Conservation (phyloP, 768 basidiomycete species). For the Podaxis sp. region DNA sequence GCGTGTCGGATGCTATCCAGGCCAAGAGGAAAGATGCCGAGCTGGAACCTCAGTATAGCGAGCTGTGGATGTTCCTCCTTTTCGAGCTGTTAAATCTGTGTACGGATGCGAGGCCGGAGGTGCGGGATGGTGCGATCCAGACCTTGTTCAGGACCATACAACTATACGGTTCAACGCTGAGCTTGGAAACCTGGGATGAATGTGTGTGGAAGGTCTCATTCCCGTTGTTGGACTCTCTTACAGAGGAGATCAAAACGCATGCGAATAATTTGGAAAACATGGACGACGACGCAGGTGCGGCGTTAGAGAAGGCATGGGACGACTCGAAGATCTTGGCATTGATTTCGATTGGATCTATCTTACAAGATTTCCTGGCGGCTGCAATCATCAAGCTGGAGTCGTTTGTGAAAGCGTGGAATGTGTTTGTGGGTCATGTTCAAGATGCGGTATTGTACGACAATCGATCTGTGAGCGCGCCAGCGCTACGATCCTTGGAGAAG, state of each 20-base stretch:
- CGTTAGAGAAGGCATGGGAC: constrained; percentile 65
- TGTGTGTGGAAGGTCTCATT: constrained; percentile 92
- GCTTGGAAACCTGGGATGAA: constrained; percentile 81
- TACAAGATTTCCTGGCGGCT: constrained; percentile 73
- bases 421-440: constrained; percentile 72
- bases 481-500: constrained; percentile 80
- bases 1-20: constrained; percentile 94
- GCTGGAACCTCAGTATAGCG: constrained; percentile 73
- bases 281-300: constrained; percentile 17
- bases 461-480: constrained; percentile 75
- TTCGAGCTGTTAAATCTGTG: constrained; percentile 82
- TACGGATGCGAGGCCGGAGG: constrained; percentile 80
- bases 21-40: constrained; percentile 66
- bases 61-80: constrained; percentile 92
- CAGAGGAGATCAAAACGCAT: constrained; percentile 49
- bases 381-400: constrained; percentile 74
- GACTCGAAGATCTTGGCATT: constrained; percentile 87
- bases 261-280: constrained; percentile 18
- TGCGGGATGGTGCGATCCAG: constrained; percentile 91
- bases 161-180: constrained; percentile 86
- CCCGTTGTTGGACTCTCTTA: constrained; percentile 76
- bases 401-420: constrained; percentile 72
- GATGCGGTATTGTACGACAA: constrained; percentile 69
- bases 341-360: constrained; percentile 80
- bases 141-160: constrained; percentile 93